phyloP scores from a whole-genome alignment of 441 rosid species.

The Adansonia gregorii region DNA sequence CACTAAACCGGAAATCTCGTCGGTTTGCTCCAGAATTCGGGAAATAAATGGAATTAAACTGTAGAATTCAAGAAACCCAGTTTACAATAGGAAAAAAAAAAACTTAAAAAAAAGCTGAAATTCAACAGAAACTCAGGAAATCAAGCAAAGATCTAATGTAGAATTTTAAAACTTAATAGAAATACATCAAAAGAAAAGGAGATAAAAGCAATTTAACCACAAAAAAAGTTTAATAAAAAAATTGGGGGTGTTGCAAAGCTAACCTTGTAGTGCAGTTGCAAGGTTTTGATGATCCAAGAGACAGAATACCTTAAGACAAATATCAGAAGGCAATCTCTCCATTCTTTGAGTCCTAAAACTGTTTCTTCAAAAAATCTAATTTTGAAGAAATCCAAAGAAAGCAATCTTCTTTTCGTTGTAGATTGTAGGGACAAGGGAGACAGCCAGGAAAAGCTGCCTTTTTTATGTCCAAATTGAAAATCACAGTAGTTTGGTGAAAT shows the following conservation, averaged over 20 bases:
- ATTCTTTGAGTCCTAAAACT: slow-evolving; percentile 24
- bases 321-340: slow-evolving; percentile 53
- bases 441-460: not conserved
- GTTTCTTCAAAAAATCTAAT: not conserved
- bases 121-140: not conserved
- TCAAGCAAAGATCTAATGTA: not conserved
- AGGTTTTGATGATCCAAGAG: slow-evolving; percentile 55
- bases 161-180: not conserved
- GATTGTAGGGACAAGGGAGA: slow-evolving; percentile 8
- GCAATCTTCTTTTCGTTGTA: not conserved
- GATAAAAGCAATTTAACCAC: not conserved
- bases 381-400: not conserved
- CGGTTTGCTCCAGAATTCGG: not conserved
- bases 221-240: not conserved
- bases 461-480: not conserved
- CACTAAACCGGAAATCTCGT: not conserved
- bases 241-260: not conserved
- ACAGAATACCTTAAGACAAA: slow-evolving; percentile 47
- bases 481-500: not conserved
- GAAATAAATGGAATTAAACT: not conserved
- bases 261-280: slow-evolving; percentile 55
- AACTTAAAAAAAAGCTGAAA: not conserved
- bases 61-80: not conserved
- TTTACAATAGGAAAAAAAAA: not conserved
- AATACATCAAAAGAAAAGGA: not conserved